phyloP scores from a whole-genome alignment of 2,329 filamentous ascomycete species.

The Fusarium burgessii region DNA sequence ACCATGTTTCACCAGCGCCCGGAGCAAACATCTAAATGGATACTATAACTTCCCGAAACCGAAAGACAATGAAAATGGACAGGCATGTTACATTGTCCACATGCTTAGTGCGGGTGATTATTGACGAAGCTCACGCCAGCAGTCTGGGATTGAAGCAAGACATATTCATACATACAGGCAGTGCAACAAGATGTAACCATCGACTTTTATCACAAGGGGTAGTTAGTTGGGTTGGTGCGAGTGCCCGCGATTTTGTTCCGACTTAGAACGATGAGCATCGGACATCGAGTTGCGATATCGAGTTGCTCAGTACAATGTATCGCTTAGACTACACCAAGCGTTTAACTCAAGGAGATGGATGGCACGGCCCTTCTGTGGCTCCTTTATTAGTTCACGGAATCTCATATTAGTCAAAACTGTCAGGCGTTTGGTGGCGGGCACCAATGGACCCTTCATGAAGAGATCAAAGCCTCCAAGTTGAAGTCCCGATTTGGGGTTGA shows the following conservation, averaged over 20 bases:
- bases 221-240: not conserved
- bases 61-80: slow-evolving; percentile 17
- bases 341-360: slow-evolving; percentile 15
- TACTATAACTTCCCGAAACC: slow-evolving; percentile 5
- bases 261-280: slow-evolving; percentile 5
- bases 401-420: slow-evolving; percentile 29
- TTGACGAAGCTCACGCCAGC: slow-evolving; percentile 1
- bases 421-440: slow-evolving; percentile 22
- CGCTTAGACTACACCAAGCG: slow-evolving; percentile 12
- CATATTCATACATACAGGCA: not conserved
- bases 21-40: slow-evolving; percentile 21
- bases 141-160: slow-evolving; percentile 11
- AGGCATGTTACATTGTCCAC: slow-evolving; percentile 19
- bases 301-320: not conserved
- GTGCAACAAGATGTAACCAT: not conserved
- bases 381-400: slow-evolving; percentile 16
- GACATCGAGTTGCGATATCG: slow-evolving; percentile 1
- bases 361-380: slow-evolving; percentile 32
- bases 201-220: not conserved
- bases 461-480: slow-evolving; percentile 18
- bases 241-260: not conserved
- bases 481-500: slow-evolving; percentile 36
- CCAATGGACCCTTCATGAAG: slow-evolving; percentile 29
- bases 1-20: slow-evolving; percentile 43
- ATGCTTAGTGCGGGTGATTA: slow-evolving; percentile 3